Conservation (phyloP, 331 rosid species). For the Pyrus hybrid region DNA sequence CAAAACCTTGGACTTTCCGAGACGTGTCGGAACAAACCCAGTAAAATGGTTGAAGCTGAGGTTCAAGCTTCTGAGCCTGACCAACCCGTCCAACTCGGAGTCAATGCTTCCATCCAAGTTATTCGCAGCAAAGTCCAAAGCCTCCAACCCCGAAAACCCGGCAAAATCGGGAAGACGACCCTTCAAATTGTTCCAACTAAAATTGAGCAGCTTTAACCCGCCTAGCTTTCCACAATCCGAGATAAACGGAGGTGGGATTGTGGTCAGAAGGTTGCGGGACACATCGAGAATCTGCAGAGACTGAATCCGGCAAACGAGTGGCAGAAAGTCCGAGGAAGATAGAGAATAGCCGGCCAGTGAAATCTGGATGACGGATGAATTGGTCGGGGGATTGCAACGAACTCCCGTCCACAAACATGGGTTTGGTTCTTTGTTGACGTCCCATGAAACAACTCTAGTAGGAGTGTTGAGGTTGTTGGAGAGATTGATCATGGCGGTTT, state of each 20-base stretch:
- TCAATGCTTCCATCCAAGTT: neutral
- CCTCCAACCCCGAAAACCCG: constrained; percentile 57
- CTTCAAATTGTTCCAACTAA: constrained; percentile 31
- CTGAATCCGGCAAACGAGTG: constrained; percentile 42
- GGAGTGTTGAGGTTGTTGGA: constrained; percentile 1
- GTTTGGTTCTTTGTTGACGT: constrained; percentile 4
- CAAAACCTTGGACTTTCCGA: constrained; percentile 44
- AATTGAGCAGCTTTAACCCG: constrained; percentile 40
- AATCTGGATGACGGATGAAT: constrained; percentile 25
- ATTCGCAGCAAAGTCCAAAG: constrained; percentile 63
- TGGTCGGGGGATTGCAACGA: constrained; percentile 16
- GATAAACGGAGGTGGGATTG: constrained; percentile 43
- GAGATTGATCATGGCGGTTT: constrained; percentile 20
- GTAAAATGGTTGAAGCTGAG: constrained; percentile 9
- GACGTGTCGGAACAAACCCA: constrained; percentile 41
- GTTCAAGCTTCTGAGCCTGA: constrained; percentile 35
- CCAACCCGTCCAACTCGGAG: constrained; percentile 38
- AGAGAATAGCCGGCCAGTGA: constrained; percentile 22
- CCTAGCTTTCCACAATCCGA: constrained; percentile 42
- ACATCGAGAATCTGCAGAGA: constrained; percentile 52
- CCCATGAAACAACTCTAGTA: constrained; percentile 20
- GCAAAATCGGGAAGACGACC: constrained; percentile 46
- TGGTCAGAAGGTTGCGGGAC: constrained; percentile 20
- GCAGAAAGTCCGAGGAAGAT: constrained; percentile 34
- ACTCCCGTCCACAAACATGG: constrained; percentile 73